Percentiles rank a stretch among this genome's conserved stretches.
Conservation (phyloP, 768 basidiomycete species). For the Lactarius sp. region DNA sequence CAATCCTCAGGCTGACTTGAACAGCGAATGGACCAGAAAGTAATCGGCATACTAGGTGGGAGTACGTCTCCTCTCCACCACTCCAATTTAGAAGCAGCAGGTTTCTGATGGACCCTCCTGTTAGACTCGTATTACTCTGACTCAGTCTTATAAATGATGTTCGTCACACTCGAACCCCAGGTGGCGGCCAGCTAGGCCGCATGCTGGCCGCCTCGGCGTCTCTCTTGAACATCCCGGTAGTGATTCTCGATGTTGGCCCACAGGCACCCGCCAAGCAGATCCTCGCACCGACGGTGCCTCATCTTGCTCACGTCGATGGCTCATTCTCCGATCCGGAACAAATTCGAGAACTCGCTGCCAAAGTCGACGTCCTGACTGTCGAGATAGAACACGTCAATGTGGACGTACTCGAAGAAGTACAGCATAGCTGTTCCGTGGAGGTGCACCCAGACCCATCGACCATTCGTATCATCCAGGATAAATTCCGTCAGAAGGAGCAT, state of each 20-base stretch:
- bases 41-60: constrained; percentile 38
- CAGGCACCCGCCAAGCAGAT: constrained; percentile 87
- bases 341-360: constrained; percentile 71
- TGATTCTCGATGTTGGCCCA: constrained; percentile 83
- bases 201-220: constrained; percentile 93
- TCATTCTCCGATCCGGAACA: constrained; percentile 77
- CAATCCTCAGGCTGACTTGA: too few species aligned
- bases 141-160: background rate
- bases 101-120: background rate
- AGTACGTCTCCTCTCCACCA: constrained; percentile 28
- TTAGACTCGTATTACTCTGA: background rate
- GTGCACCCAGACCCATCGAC: constrained; percentile 77
- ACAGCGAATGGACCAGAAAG: constrained; percentile 28
- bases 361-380: constrained; percentile 85
- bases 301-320: constrained; percentile 72
- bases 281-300: constrained; percentile 47
- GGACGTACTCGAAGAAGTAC: constrained; percentile 59
- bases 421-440: constrained; percentile 34
- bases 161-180: constrained; percentile 36
- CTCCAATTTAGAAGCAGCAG: background rate
- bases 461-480: constrained; percentile 79
- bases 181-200: constrained; percentile 95
- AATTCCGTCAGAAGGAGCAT: constrained; percentile 61
- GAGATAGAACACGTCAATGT: constrained; percentile 97
- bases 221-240: constrained; percentile 73